Evolutionary conservation across 371 early-diverging fungal species (phyloP).

Genomic region (Mortierella sp.): DNA sequence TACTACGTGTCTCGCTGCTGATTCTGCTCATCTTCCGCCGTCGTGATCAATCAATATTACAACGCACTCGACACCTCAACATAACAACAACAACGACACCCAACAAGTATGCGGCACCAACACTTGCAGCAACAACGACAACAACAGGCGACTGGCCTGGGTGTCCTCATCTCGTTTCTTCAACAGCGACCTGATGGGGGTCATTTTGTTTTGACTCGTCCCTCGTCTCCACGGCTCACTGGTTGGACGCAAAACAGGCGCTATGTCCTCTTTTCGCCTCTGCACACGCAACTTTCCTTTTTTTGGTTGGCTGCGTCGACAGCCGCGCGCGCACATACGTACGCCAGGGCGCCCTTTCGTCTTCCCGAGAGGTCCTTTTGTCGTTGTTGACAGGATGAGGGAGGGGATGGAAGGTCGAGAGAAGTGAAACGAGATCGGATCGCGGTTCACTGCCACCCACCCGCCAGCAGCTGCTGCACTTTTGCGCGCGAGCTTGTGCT

Average conservation of each 20-base stretch:
- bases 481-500: constrained; percentile 4
- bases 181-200: not conserved
- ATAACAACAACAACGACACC: not conserved
- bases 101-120: not conserved
- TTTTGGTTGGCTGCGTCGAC: constrained; percentile 11
- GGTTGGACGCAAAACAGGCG: constrained; percentile 14
- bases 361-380: not conserved
- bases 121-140: not conserved
- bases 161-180: not conserved
- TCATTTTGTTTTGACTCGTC: not conserved
- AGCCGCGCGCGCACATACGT: constrained; percentile 10
- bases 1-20: not conserved
- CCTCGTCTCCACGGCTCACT: constrained; percentile 9
- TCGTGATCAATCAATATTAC: not conserved
- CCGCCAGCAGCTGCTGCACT: not conserved
- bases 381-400: constrained; percentile 7
- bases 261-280: constrained; percentile 15
- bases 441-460: not conserved
- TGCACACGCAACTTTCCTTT: constrained; percentile 9
- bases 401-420: not conserved
- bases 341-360: not conserved
- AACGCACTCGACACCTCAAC: not conserved
- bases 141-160: not conserved
- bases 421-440: constrained; percentile 10
- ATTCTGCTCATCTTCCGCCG: not conserved